Conservation (phyloP, 2,329 filamentous ascomycete genomes). For the Didymella keratinophila region DNA sequence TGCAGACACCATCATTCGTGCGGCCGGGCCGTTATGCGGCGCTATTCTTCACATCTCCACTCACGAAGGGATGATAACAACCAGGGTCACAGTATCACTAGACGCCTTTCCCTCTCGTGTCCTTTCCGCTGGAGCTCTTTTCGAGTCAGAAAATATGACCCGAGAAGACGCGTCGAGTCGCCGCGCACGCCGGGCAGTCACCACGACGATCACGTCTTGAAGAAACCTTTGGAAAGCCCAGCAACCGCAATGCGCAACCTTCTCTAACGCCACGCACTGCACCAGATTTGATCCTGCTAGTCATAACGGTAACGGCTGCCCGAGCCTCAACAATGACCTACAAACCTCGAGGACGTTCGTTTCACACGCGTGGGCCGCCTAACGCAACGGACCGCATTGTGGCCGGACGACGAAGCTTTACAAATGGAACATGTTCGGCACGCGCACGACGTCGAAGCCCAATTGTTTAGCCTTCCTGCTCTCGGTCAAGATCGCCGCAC, state of each 20-base stretch:
- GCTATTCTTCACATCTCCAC: conserved; percentile 1
- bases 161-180: neutral
- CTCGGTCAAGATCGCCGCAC: conserved; percentile 8
- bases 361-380: conserved; percentile 12
- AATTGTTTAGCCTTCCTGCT: conserved; percentile 1
- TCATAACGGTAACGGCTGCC: neutral
- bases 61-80: conserved; percentile 8
- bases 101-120: conserved; percentile 10
- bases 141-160: conserved; percentile 5
- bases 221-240: neutral
- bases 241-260: neutral
- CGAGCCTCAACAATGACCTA: too few relatives aligned
- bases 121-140: neutral
- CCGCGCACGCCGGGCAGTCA: neutral
- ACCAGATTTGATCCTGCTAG: neutral
- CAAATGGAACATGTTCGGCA: neutral
- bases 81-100: neutral
- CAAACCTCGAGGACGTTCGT: neutral
- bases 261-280: neutral
- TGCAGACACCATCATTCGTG: neutral
- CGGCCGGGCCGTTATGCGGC: conserved; percentile 6
- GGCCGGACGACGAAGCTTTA: neutral
- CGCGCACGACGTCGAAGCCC: neutral
- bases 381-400: conserved; percentile 4
- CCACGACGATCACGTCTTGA: neutral